These are phyloP conservation scores for Phytopythium montanum DNA, from an alignment of 352 stramenopile genomes.

Conservation along the genomic window DNA sequence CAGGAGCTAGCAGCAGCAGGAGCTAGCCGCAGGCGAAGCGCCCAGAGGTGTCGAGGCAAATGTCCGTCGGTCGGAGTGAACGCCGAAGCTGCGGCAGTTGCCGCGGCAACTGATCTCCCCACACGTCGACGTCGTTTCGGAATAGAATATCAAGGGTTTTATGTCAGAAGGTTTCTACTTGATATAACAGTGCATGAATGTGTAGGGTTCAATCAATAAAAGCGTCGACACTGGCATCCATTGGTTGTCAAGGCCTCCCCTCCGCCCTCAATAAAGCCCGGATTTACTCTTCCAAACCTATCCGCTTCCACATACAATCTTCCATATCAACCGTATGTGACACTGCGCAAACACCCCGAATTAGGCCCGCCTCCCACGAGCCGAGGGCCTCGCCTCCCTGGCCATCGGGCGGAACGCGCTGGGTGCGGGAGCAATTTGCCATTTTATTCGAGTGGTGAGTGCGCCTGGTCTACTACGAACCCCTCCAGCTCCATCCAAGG, in stretches of 20 bases:
- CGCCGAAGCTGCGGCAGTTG: too few relatives aligned
- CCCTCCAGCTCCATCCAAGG: conserved; percentile 24
- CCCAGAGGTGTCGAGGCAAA: too few relatives aligned
- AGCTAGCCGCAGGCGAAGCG: too few relatives aligned
- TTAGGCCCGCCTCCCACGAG: background rate
- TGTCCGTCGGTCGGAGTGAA: too few relatives aligned
- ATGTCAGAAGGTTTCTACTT: background rate
- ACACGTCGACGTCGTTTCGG: too few relatives aligned
- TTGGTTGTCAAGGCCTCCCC: conserved; percentile 27
- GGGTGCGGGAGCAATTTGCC: conserved; percentile 10
- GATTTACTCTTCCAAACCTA: background rate
- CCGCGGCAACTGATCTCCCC: too few relatives aligned
- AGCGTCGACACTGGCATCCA: conserved; percentile 11
- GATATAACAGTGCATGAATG: background rate
- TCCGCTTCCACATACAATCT: background rate
- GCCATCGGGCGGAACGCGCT: background rate
- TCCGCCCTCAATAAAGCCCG: conserved; percentile 8
- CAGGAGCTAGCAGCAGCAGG: too few relatives aligned
- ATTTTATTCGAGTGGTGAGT: conserved; percentile 70
- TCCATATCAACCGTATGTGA: background rate
- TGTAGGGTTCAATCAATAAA: background rate
- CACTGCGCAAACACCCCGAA: background rate
- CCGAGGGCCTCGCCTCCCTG: conserved; percentile 4
- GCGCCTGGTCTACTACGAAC: conserved; percentile 26
- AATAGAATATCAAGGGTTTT: conserved; percentile 8